Base-by-base conservation (phyloP, 2,329 filamentous ascomycete species). In the Penicillium sp. region DNA sequence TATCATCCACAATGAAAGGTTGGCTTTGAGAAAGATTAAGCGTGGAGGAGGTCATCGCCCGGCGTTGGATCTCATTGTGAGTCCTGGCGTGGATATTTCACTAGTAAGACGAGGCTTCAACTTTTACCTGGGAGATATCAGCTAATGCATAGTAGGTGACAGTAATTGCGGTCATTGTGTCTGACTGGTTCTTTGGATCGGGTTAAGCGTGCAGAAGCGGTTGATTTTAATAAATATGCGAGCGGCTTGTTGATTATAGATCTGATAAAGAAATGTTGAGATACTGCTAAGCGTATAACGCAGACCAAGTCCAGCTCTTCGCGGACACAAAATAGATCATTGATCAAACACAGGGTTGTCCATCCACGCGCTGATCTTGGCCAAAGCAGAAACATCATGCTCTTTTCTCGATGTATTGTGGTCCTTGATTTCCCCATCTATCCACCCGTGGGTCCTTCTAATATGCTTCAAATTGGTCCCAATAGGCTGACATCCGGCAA, bases 391-490 rank as follows among this genome's bases (percentile, higher is more conserved):
- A 26, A 39, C 14, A 46, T 51, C 53, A 45, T 55, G 53, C 29
- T 45, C 18, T 11, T 13, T 20, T 6, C 22, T 29, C 2, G 53
- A 52, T 11, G 48, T 55, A 34, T 22, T n/a, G 26, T 52, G 42
- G 20, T 51, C 53, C 26, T 40, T 38, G 18, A 34, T 34, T 18
- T 45, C 26, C 22, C 53, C 53, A 11, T 51, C 40, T 32, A 51
- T 52, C 53, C 53, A 55, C 40, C 68, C 66, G 3, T 2, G 11
- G 26, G 34, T 40, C 2, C 50, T 43, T 13, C 50, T 1, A 84
- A 74, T 66, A 82, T 82, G 59, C 80, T 73, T 10, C 67, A 76
- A 1, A 74, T 74, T 1, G 66, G 57, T 50, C 56, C 66, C 65
- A 53, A 63, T 55, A 16, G 57, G 58, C 57, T 57, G 58, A 37